phyloP scores from a whole-genome alignment of 2,329 filamentous ascomycete species.

The Ceratocystiopsis brevicomis region DNA sequence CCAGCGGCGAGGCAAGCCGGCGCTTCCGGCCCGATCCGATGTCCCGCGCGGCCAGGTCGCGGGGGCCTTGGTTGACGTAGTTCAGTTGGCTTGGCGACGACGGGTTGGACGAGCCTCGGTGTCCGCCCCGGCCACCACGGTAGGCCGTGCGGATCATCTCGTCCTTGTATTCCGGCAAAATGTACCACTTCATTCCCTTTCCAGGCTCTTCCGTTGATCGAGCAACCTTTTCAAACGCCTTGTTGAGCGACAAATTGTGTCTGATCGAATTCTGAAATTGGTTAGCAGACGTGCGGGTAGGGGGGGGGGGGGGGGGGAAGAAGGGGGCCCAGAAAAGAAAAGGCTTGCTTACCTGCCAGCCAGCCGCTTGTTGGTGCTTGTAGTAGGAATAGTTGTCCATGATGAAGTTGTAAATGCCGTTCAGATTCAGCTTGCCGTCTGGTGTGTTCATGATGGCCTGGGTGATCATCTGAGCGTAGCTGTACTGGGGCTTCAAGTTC shows the following conservation, averaged over 20 bases:
- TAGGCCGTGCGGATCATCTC: constrained; percentile 66
- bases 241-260: constrained; percentile 89
- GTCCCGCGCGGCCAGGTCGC: constrained; percentile 33
- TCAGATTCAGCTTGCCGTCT: constrained; percentile 77
- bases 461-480: constrained; percentile 91
- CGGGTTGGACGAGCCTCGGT: constrained; percentile 49
- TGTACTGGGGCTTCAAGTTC: constrained; percentile 88
- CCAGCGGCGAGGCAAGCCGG: constrained; percentile 29
- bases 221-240: constrained; percentile 83
- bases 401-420: constrained; percentile 88
- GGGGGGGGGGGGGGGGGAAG: no score
- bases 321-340: background rate
- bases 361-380: constrained; percentile 52
- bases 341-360: constrained; percentile 60
- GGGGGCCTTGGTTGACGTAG: constrained; percentile 39
- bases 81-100: constrained; percentile 46
- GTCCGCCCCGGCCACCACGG: constrained; percentile 41
- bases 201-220: constrained; percentile 87
- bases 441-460: constrained; percentile 79
- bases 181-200: constrained; percentile 98
- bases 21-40: constrained; percentile 35
- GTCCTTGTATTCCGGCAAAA: constrained; percentile 64
- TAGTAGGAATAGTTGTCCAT: constrained; percentile 87
- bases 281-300: constrained; percentile 16
- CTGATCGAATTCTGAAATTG: constrained; percentile 61